Evolutionary conservation across 345 rosid genomes (phyloP), one percentile per base, ranked within the genome.

Genomic region (Passiflora organensis): DNA sequence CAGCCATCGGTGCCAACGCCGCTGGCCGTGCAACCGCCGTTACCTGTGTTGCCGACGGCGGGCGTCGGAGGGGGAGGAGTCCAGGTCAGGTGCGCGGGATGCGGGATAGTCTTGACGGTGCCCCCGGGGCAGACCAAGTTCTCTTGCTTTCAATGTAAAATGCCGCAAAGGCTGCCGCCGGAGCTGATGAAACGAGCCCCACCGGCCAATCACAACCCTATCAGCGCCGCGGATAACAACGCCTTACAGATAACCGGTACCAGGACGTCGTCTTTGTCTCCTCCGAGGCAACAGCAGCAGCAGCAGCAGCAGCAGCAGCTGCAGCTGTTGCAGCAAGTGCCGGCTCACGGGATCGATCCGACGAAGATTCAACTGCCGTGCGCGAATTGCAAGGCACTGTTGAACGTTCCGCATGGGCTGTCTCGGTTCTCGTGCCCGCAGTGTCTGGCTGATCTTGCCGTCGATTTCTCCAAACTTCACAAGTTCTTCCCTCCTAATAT

Each of bases 361-460:
- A 72, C 93, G 65, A 91, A 91, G 96, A 86, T 88, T 78, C 98
- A 91, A 68, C 80, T 91, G 44, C 96, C 98, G 11, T 91, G 98
- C 63, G 95, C 87, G 36, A 77, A 82, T 70, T 91, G 98, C 75
- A 86, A 81, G 82, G 96, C 98, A 28, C 78, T 91, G 32, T 83
- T 91, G 61, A 91, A 91, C 67, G 96, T 91, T 12, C 98, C 98
- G 1, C 95, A 85, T 28, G 98, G 98, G 0, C 81, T 91, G 58
- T 20, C 95, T 6, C 76, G 89, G 22, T 91, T 91, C 72, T 66
- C 81, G 14, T 91, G 98, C 69, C 98, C 98, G 13, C 98, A 91
- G 75, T 88, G 98, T 59, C 63, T 64, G n/a, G 83, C 78, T 34
- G 87, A 88, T 69, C 94, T 91, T 62, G 85, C 90, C 13, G 93